Evolutionary conservation across 129 eudicot species (phyloP).

Genomic region (Rutidosis leptorrhynchoides): DNA sequence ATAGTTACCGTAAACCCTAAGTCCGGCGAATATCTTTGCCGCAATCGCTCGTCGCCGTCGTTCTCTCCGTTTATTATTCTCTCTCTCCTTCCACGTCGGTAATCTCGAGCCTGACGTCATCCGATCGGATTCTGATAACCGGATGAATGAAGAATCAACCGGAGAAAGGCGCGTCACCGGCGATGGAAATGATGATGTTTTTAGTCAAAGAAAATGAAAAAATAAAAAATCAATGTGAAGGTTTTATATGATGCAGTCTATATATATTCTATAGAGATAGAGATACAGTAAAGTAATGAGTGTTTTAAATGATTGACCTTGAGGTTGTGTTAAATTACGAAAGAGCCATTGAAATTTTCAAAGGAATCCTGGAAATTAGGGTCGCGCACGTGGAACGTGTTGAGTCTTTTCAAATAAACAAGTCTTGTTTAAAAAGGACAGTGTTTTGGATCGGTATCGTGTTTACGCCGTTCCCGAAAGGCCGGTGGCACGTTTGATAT

Average conservation of each 20-base stretch:
- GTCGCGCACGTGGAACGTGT: slow-evolving; percentile 37
- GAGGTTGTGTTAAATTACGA: slow-evolving; percentile 3
- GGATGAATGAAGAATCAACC: not conserved
- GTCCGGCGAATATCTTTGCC: slow-evolving; percentile 89
- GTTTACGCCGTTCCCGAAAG: slow-evolving; percentile 10
- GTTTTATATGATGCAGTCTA: slow-evolving; percentile 1
- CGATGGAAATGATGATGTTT: not conserved
- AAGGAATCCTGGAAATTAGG: slow-evolving; percentile 33
- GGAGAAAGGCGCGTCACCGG: slow-evolving; percentile 6
- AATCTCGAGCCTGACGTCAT: slow-evolving; percentile 81
- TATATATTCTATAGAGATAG: not conserved
- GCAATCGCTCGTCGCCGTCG: slow-evolving; percentile 91
- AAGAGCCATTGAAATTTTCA: slow-evolving; percentile 34
- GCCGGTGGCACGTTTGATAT: slow-evolving; percentile 22
- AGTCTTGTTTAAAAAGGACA: slow-evolving; percentile 6
- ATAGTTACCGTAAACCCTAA: slow-evolving; percentile 71
- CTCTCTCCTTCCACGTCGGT: slow-evolving; percentile 95
- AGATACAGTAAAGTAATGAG: not conserved
- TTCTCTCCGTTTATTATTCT: slow-evolving; percentile 88
- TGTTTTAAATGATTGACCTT: not conserved
- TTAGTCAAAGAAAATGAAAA: not conserved
- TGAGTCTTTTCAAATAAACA: slow-evolving; percentile 22
- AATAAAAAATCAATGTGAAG: slow-evolving; percentile 6
- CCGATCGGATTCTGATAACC: not conserved
- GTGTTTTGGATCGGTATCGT: not conserved